phyloP scores from a whole-genome alignment of 2,329 filamentous ascomycete species.

The Pyrenochaeta sp. region DNA sequence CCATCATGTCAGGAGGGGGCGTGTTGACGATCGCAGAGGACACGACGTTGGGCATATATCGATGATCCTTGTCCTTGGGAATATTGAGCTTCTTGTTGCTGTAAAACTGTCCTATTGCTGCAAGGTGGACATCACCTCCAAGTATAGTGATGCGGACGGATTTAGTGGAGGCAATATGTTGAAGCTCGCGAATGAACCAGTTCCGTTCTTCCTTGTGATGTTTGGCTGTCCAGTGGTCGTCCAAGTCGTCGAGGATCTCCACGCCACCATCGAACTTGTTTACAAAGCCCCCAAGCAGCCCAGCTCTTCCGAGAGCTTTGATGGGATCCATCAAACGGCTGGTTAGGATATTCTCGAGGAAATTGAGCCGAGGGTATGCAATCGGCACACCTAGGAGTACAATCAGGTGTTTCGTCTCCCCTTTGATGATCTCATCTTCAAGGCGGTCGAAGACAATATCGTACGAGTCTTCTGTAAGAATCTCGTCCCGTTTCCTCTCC shows the following conservation, averaged over 20 bases:
- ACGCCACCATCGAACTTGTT: slow-evolving; percentile 92
- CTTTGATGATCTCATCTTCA: slow-evolving; percentile 79
- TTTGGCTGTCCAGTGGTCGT: slow-evolving; percentile 97
- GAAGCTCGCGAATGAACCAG: slow-evolving; percentile 86
- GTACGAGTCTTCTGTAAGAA: slow-evolving; percentile 82
- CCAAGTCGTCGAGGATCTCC: slow-evolving; percentile 88
- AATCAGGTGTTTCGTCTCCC: slow-evolving; percentile 87
- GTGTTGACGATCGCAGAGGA: slow-evolving; percentile 94
- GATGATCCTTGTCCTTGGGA: slow-evolving; percentile 87
- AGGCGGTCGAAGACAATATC: slow-evolving; percentile 86
- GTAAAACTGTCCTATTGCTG: slow-evolving; percentile 92
- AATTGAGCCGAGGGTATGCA: slow-evolving; percentile 57
- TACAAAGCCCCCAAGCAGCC: slow-evolving; percentile 78
- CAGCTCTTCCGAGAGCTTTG: slow-evolving; percentile 84
- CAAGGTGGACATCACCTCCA: slow-evolving; percentile 92
- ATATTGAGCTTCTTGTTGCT: slow-evolving; percentile 78
- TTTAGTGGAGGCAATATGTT: slow-evolving; percentile 91
- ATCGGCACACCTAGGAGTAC: slow-evolving; percentile 79
- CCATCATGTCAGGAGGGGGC: slow-evolving; percentile 85
- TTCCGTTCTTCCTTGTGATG: slow-evolving; percentile 91
- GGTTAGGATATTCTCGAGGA: slow-evolving; percentile 74
- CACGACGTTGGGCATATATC: slow-evolving; percentile 96
- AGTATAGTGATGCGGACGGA: slow-evolving; percentile 91
- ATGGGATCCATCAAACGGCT: slow-evolving; percentile 86
- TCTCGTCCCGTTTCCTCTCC: slow-evolving; percentile 82